Evolutionary conservation across 306 rosid genomes (phyloP), one percentile per base, ranked within the genome.

Genomic region (Quercus suber): DNA sequence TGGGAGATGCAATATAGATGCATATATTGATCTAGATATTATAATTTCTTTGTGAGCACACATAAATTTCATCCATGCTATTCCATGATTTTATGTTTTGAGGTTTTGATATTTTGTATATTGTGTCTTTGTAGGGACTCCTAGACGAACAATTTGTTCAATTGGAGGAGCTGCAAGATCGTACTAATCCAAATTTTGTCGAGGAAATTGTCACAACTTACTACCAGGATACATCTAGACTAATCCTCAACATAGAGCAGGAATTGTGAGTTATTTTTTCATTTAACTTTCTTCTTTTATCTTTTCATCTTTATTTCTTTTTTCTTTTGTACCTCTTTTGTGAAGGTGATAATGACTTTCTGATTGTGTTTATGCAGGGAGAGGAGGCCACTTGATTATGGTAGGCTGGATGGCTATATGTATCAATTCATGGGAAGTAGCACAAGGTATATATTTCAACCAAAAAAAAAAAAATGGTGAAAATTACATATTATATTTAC

Each of bases 371-470:
- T 68, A 31, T 35, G 85, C 79, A 92, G 93, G 78, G 90, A 83
- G 84, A 92, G 81, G 81, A 83, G 73, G 70, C 88, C 88, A 56
- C 74, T 75, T 68, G 98, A 94, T 82, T 94, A 88, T 69, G 76
- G 81, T 65, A 90, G 85, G 84, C 71, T 94, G 72, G 97, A 94
- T 81, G 75, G 78, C 72, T 82, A 80, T 17, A 89, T 94, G 93
- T 97, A 94, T 77, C 94, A 94, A 73, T 83, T 94, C 83, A 94
- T 82, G 81, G 98, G 97, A 86, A 94, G 97, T 81, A 94, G 96
- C 88, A 87, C 98, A 80, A 94, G 97, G 97, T 92, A 86, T 69
- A 25, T 5, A 59, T 59, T 2, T 33, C 35, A 53, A 41, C 45
- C 45, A 41, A 37, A 37, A 35, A 23, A 23, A 81, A n/a, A 52